Percentiles rank a stretch among this genome's conserved stretches.
phyloP scores from a whole-genome alignment of 495 filamentous ascomycete genomes.

The Monascus purpureus region DNA sequence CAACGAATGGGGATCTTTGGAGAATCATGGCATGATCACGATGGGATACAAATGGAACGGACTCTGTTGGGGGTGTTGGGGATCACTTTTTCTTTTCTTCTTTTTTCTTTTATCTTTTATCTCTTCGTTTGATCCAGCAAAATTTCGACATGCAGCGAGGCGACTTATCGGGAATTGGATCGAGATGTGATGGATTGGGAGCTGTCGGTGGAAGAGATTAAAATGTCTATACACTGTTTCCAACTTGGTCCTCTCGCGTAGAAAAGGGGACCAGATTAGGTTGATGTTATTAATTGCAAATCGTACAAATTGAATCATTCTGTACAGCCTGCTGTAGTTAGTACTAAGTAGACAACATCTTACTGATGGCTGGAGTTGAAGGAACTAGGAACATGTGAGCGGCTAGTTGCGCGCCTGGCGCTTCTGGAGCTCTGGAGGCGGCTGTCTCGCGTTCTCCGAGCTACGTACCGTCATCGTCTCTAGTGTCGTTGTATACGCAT shows the following conservation, averaged over 20 bases:
- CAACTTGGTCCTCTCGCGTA: too few relatives aligned
- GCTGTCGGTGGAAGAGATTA: too few relatives aligned
- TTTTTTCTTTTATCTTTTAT: conserved; percentile 5
- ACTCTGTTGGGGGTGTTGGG: conserved; percentile 34
- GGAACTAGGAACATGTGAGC: neutral
- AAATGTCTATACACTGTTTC: too few relatives aligned
- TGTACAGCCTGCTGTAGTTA: too few relatives aligned
- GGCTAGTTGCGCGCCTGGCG: conserved; percentile 15
- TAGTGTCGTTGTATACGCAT: conserved; percentile 2
- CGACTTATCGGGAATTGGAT: too few relatives aligned
- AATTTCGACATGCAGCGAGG: too few relatives aligned
- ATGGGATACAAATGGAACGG: conserved; percentile 33
- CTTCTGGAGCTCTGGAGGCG: conserved; percentile 14
- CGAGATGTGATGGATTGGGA: too few relatives aligned
- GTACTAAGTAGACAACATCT: too few relatives aligned
- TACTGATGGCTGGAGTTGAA: too few relatives aligned
- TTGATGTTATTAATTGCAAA: too few relatives aligned
- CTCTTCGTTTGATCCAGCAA: conserved; percentile 6
- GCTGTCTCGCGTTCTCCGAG: conserved; percentile 13
- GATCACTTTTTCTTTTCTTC: conserved; percentile 5
- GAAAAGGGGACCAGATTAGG: too few relatives aligned
- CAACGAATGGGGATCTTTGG: conserved; percentile 31
- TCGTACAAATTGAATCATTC: too few relatives aligned
- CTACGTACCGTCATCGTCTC: conserved; percentile 14
- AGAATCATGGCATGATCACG: conserved; percentile 35